Percentiles rank a stretch among this genome's conserved stretches.
Evolutionary conservation across 1,284 basidiomycete genomes (phyloP).

Genomic region (Omphalotus olearius): DNA sequence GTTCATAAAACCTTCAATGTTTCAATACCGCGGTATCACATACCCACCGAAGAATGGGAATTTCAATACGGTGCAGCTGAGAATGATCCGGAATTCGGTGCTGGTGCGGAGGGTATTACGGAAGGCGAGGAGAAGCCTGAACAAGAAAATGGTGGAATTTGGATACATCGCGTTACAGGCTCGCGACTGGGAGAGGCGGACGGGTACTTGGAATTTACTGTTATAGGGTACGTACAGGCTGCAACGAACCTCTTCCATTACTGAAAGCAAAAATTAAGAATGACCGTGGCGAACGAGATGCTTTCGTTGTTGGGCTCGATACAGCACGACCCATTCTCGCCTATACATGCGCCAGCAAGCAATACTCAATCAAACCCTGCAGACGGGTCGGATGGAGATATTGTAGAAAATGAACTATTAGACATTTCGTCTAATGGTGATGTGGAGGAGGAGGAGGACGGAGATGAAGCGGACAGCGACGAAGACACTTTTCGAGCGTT

Average conservation of each 20-base stretch:
- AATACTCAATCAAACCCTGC: slow-evolving; percentile 10
- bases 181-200: slow-evolving; percentile 68
- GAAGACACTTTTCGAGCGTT: slow-evolving; percentile 9
- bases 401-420: neutral
- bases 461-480: slow-evolving; percentile 5
- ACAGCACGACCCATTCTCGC: slow-evolving; percentile 80
- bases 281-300: slow-evolving; percentile 95
- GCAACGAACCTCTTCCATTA: neutral
- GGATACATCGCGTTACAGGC: slow-evolving; percentile 76
- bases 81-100: slow-evolving; percentile 69
- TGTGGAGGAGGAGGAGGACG: slow-evolving; percentile 3
- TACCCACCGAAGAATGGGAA: slow-evolving; percentile 77
- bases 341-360: slow-evolving; percentile 44
- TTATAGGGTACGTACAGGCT: slow-evolving; percentile 71
- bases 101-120: slow-evolving; percentile 29
- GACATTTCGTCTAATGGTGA: neutral
- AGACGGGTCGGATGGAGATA: slow-evolving; percentile 7
- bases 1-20: slow-evolving; percentile 96
- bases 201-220: slow-evolving; percentile 80
- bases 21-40: slow-evolving; percentile 91
- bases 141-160: slow-evolving; percentile 61
- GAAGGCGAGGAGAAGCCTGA: slow-evolving; percentile 22
- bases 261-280: slow-evolving; percentile 37
- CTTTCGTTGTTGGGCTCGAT: slow-evolving; percentile 90
- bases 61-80: slow-evolving; percentile 83